Conservation (phyloP, 495 filamentous ascomycete genomes). For the Neurospora terricola region DNA sequence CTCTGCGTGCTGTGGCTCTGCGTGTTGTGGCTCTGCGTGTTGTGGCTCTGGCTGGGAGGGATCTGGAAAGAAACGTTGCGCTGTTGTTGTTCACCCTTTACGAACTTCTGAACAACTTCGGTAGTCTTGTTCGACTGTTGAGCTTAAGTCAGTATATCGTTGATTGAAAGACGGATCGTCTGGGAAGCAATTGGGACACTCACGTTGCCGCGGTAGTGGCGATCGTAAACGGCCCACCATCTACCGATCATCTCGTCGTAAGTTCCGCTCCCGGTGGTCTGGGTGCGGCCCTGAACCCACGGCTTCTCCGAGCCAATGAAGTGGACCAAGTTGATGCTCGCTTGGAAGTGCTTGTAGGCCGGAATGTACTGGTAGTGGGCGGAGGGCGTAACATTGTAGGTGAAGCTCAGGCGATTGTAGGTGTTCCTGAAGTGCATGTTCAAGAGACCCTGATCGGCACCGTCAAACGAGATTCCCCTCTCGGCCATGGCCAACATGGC, state of each 20-base stretch:
- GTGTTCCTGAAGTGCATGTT: conserved; percentile 82
- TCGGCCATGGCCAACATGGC: conserved; percentile 74
- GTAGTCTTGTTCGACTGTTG: conserved; percentile 6
- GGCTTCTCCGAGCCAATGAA: conserved; percentile 91
- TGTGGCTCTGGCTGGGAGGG: conserved; percentile 14
- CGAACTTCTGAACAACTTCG: conserved; percentile 40
- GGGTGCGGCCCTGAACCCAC: conserved; percentile 62
- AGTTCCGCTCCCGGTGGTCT: conserved; percentile 44
- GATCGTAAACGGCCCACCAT: conserved; percentile 92
- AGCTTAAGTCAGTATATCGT: conserved; percentile 7
- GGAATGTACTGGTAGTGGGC: conserved; percentile 92
- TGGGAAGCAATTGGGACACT: neutral
- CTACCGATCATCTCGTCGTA: conserved; percentile 70
- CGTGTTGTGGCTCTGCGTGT: conserved; percentile 18
- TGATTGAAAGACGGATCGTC: neutral
- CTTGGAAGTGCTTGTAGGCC: conserved; percentile 86
- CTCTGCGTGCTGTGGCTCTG: conserved; percentile 14
- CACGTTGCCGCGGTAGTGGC: conserved; percentile 58
- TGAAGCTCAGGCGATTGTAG: conserved; percentile 85
- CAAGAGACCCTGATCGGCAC: conserved; percentile 89
- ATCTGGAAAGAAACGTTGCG: neutral
- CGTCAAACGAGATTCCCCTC: conserved; percentile 87
- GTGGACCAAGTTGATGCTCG: conserved; percentile 77
- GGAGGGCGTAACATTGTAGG: conserved; percentile 92
- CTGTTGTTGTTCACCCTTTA: conserved; percentile 43